Conservation (phyloP, 768 basidiomycete species). For the Phlebiopsis flavidoalba region DNA sequence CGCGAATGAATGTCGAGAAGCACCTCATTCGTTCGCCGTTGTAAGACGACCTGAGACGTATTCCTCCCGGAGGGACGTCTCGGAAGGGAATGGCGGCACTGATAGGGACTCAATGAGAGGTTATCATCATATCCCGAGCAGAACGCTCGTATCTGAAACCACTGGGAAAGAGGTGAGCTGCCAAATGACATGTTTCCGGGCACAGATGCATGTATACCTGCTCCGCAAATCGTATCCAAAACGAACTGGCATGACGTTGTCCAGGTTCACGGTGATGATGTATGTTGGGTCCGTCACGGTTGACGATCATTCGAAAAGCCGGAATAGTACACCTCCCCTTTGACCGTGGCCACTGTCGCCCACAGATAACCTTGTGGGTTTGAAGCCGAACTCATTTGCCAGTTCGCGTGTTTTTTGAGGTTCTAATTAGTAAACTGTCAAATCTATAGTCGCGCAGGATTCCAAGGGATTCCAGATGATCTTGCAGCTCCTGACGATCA, state of each 20-base stretch:
- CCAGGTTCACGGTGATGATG: background rate
- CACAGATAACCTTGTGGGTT: background rate
- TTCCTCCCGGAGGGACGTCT: constrained; percentile 3
- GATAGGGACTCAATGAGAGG: constrained; percentile 3
- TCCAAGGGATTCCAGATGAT: constrained; percentile 1
- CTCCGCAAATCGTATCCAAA: constrained; percentile 9
- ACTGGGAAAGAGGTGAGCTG: background rate
- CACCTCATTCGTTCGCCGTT: background rate
- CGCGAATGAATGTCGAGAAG: background rate
- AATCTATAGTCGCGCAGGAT: background rate
- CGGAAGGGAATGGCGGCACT: constrained; percentile 10
- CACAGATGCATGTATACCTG: background rate
- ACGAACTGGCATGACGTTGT: constrained; percentile 1
- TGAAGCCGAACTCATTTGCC: constrained; percentile 13
- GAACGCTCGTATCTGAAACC: constrained; percentile 9
- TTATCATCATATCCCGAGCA: background rate
- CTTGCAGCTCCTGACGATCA: background rate
- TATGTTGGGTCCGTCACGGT: constrained; percentile 1
- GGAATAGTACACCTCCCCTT: background rate
- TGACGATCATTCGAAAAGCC: constrained; percentile 1
- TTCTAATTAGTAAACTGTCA: constrained; percentile 3
- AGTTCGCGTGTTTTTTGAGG: constrained; percentile 6
- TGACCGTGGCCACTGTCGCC: background rate
- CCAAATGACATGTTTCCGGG: background rate
- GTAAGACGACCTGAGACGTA: background rate